These are phyloP conservation scores for Fusarium compactum DNA, from an alignment of 2,329 filamentous ascomycete genomes.

Conservation along the genomic window DNA sequence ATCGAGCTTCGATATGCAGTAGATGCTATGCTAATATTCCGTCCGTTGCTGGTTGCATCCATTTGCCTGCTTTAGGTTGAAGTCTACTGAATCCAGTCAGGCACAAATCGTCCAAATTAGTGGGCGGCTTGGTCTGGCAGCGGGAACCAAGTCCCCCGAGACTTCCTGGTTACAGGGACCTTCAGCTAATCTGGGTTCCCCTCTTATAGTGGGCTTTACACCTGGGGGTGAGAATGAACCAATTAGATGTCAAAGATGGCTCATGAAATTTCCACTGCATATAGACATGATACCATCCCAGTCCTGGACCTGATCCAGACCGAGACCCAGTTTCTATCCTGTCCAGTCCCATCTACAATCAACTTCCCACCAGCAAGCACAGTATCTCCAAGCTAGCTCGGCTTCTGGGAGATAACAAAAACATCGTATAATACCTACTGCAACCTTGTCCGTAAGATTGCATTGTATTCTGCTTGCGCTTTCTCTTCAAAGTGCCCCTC, in stretches of 20 bases:
- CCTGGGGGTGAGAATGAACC: conserved; percentile 17
- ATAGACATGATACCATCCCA: conserved; percentile 37
- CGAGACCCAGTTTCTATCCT: conserved; percentile 2
- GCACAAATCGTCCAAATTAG: conserved; percentile 7
- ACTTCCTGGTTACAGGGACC: conserved; percentile 16
- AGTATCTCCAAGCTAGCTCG: conserved; percentile 25
- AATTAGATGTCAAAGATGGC: conserved; percentile 21
- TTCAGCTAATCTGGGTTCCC: conserved; percentile 20
- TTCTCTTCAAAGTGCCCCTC: conserved; percentile 23
- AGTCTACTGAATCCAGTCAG: conserved; percentile 10
- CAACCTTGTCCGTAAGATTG: conserved; percentile 27
- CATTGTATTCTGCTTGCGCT: conserved; percentile 16
- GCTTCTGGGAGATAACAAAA: conserved; percentile 24
- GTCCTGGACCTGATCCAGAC: conserved; percentile 24
- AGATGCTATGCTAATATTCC: neutral
- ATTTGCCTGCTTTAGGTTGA: conserved; percentile 15
- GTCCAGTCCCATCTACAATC: conserved; percentile 28
- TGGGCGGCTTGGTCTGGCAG: conserved; percentile 16
- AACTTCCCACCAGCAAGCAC: conserved; percentile 31
- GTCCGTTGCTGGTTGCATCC: conserved; percentile 17
- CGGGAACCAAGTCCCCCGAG: conserved; percentile 29
- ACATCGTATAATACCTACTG: conserved; percentile 34
- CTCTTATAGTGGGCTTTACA: conserved; percentile 26
- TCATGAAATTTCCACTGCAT: conserved; percentile 36
- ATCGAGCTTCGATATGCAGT: conserved; percentile 34